A percentile compares a stretch with the other conserved stretches of the same genome.
Conservation (phyloP, 352 stramenopile species). For the Pseudoperonospora humuli region DNA sequence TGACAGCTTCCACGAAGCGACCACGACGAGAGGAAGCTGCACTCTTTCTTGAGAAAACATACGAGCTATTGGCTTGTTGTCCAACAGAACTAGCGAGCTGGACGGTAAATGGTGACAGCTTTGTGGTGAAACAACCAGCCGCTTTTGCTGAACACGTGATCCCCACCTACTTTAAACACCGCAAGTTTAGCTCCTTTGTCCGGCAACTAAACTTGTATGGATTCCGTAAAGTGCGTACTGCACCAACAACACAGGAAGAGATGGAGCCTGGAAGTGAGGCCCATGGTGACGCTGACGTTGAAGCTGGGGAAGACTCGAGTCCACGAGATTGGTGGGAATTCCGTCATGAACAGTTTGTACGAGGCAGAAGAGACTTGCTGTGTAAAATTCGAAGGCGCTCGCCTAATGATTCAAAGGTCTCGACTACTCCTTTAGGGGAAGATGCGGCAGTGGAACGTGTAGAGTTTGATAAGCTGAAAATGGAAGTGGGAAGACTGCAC, state of each 20-base stretch:
- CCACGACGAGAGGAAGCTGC: conserved; percentile 39
- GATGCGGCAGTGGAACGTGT: conserved; percentile 36
- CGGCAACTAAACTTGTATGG: conserved; percentile 91
- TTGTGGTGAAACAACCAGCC: conserved; percentile 84
- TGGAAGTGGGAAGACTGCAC: conserved; percentile 44
- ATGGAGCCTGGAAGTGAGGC: neutral
- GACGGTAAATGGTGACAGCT: conserved; percentile 69
- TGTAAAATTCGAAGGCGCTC: conserved; percentile 66
- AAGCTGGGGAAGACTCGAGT: conserved; percentile 31
- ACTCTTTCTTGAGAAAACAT: conserved; percentile 87
- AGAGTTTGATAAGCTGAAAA: conserved; percentile 65
- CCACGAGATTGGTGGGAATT: conserved; percentile 81
- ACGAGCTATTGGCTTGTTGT: conserved; percentile 84
- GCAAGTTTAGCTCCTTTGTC: conserved; percentile 89
- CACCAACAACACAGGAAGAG: neutral
- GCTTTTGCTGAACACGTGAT: conserved; percentile 84
- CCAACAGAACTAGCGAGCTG: conserved; percentile 65
- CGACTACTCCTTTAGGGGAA: conserved; percentile 14
- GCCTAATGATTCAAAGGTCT: conserved; percentile 11
- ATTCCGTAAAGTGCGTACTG: conserved; percentile 72
- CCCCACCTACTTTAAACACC: conserved; percentile 89
- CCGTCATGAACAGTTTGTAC: conserved; percentile 76
- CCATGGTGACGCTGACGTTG: no score
- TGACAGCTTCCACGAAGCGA: conserved; percentile 33
- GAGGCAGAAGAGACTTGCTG: conserved; percentile 56